Evolutionary conservation across 495 filamentous ascomycete species (phyloP).

Genomic region (Lentithecium fluviatile): DNA sequence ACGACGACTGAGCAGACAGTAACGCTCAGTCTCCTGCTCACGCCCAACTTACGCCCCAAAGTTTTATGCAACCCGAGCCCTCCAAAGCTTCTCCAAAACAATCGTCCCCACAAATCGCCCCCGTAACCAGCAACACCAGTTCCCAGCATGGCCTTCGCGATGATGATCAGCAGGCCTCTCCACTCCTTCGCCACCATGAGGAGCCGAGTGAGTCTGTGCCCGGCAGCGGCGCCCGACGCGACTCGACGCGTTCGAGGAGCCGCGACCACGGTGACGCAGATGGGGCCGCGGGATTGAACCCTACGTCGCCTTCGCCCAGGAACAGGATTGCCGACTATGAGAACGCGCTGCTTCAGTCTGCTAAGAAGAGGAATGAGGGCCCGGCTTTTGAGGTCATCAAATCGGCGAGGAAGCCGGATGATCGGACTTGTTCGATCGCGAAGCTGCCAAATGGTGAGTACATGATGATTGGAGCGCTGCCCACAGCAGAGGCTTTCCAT

Average conservation of each 20-base stretch:
- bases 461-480: conserved; percentile 11
- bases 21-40: conserved; percentile 64
- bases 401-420: conserved; percentile 51
- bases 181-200: conserved; percentile 18
- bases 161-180: conserved; percentile 41
- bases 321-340: conserved; percentile 75
- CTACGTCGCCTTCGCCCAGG: conserved; percentile 45
- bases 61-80: conserved; percentile 91
- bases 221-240: background rate
- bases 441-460: conserved; percentile 78
- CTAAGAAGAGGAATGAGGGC: conserved; percentile 49
- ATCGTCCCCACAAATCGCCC: conserved; percentile 46
- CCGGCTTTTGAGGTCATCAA: conserved; percentile 64
- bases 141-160: conserved; percentile 75
- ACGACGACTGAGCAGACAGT: conserved; percentile 25
- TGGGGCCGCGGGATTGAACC: conserved; percentile 39
- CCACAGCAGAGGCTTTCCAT: no score
- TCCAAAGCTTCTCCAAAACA: conserved; percentile 60
- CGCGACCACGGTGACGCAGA: conserved; percentile 29
- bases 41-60: conserved; percentile 42
- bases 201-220: conserved; percentile 20
- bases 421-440: conserved; percentile 49
- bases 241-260: background rate
- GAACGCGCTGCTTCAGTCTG: conserved; percentile 52
- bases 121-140: conserved; percentile 45